These are phyloP conservation scores for Pinus taeda DNA, from an alignment of 75 land plant genomes.

Conservation along the genomic window DNA sequence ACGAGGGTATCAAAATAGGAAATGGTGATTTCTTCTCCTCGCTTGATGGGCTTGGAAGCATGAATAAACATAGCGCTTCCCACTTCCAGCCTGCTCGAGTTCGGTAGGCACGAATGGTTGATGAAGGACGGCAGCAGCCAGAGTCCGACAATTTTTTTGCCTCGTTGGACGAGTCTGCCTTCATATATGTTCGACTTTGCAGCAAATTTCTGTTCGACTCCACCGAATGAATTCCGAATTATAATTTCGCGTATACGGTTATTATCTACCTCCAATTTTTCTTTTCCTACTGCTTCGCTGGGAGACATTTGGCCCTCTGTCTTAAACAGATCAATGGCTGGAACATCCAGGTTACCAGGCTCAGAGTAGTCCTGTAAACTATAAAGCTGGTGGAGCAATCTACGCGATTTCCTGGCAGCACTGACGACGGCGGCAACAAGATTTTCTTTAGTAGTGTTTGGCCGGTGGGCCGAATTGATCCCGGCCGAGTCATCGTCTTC, in stretches of 20 bases:
- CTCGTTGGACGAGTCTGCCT: neutral
- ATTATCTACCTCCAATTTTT: neutral
- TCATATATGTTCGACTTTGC: neutral
- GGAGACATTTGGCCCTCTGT: neutral
- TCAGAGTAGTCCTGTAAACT: neutral
- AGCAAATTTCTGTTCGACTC: neutral
- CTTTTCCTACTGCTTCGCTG: neutral
- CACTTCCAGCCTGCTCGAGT: constrained; percentile 14
- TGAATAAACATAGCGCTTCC: constrained; percentile 25
- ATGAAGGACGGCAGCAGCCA: constrained; percentile 33
- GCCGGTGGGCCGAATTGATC: too few species aligned
- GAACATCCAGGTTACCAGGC: neutral
- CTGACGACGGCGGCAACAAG: too few species aligned
- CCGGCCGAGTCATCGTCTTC: too few species aligned
- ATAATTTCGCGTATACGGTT: constrained; percentile 16
- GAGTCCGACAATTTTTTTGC: constrained; percentile 4
- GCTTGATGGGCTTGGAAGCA: constrained; percentile 11
- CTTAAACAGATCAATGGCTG: constrained; percentile 8
- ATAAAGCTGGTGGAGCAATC: constrained; percentile 15
- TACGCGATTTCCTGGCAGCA: constrained; percentile 13
- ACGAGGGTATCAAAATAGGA: constrained; percentile 29
- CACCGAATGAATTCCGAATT: constrained; percentile 19
- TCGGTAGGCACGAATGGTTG: constrained; percentile 34
- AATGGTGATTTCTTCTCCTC: constrained; percentile 18
- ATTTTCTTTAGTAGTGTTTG: too few species aligned